phyloP scores from a whole-genome alignment of 768 basidiomycete genomes.

The Rhodocollybia butyracea region DNA sequence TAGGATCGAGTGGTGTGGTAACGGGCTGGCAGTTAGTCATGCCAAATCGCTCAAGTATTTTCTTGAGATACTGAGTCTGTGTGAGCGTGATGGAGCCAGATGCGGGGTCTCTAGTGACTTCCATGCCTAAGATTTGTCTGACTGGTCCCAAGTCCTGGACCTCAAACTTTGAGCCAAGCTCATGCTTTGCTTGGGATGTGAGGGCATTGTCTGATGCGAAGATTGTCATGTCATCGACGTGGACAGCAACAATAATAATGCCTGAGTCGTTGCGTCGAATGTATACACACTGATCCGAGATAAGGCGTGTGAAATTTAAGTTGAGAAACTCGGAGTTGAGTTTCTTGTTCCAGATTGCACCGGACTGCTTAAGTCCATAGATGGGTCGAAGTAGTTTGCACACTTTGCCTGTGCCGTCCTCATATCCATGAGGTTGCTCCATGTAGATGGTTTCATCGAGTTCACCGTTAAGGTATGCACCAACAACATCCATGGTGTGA shows the following conservation, averaged over 20 bases:
- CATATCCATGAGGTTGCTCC: conserved; percentile 24
- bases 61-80: conserved; percentile 15
- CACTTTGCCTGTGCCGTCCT: conserved; percentile 10
- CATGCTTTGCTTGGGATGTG: conserved; percentile 3
- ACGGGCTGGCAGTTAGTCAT: conserved; percentile 14
- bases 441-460: conserved; percentile 32
- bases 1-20: conserved; percentile 15
- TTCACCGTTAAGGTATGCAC: conserved; percentile 25
- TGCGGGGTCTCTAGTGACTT: conserved; percentile 12
- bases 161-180: conserved; percentile 14
- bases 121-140: conserved; percentile 20
- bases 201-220: conserved; percentile 6
- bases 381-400: conserved; percentile 11
- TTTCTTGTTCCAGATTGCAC: conserved; percentile 25
- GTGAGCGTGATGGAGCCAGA: conserved; percentile 11
- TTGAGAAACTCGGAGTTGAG: conserved; percentile 13
- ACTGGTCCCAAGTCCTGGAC: conserved; percentile 15
- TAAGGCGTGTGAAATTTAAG: conserved; percentile 13
- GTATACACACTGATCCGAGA: conserved; percentile 17
- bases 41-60: conserved; percentile 12
- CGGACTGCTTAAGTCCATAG: conserved; percentile 26
- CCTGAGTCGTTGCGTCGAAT: conserved; percentile 5
- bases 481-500: conserved; percentile 37
- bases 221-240: conserved; percentile 25
- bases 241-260: conserved; percentile 7